Conservation (phyloP, 768 basidiomycete genomes). For the Paxillus involutus region DNA sequence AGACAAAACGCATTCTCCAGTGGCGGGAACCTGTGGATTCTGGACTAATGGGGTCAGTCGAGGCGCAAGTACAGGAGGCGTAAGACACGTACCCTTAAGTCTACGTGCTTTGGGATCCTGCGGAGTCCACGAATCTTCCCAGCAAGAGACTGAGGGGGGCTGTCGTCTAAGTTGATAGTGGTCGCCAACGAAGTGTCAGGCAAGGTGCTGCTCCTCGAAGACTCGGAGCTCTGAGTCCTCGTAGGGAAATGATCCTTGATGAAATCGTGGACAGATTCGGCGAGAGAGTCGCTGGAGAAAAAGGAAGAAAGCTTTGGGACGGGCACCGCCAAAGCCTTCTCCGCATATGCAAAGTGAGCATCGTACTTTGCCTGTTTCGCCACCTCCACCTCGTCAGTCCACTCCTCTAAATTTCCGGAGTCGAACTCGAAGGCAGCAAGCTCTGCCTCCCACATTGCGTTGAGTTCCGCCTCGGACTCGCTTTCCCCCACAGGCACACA, state of each 20-base stretch:
- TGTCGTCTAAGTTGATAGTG: conserved; percentile 12
- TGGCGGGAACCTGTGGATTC: neutral
- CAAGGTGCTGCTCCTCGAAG: conserved; percentile 1
- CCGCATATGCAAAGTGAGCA: conserved; percentile 12
- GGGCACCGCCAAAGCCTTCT: conserved; percentile 7
- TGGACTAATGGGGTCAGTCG: neutral
- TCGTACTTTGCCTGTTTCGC: conserved; percentile 11
- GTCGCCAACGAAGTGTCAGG: conserved; percentile 18
- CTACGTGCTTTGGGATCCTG: conserved; percentile 13
- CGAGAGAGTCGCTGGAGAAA: neutral
- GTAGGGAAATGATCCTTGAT: neutral
- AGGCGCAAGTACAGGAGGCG: neutral
- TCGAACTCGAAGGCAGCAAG: conserved; percentile 9
- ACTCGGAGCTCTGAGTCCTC: neutral
- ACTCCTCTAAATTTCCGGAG: conserved; percentile 12
- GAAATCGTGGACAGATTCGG: neutral
- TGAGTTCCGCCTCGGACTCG: neutral
- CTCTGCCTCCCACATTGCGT: conserved; percentile 7
- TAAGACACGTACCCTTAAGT: conserved; percentile 11
- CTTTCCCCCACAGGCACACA: too few species aligned
- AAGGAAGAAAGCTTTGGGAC: conserved; percentile 9
- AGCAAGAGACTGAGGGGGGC: neutral
- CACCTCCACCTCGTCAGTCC: conserved; percentile 13
- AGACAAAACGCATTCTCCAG: neutral
- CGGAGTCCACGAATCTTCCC: conserved; percentile 10